Conservation (phyloP, 495 filamentous ascomycete species). For the Amorphotheca resinae region DNA sequence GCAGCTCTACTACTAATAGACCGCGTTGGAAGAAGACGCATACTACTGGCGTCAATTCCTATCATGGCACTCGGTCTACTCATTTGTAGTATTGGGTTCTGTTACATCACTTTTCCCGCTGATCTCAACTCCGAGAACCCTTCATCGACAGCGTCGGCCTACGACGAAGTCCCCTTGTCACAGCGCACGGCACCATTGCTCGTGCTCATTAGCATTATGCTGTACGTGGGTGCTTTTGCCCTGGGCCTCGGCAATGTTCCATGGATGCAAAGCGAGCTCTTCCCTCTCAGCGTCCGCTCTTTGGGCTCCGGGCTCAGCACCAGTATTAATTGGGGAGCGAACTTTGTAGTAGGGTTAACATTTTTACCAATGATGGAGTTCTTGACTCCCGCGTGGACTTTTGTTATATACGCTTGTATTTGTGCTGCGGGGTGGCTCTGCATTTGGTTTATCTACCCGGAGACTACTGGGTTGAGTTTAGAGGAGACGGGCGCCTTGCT, state of each 20-base stretch:
- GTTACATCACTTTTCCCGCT: conserved; percentile 37
- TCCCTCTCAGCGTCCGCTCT: conserved; percentile 70
- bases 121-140: conserved; percentile 21
- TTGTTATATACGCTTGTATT: conserved; percentile 59
- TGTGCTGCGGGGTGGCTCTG: conserved; percentile 54
- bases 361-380: conserved; percentile 79
- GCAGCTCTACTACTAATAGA: conserved; percentile 70
- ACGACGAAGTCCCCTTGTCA: conserved; percentile 30
- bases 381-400: conserved; percentile 64
- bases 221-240: conserved; percentile 81
- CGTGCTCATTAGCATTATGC: conserved; percentile 59
- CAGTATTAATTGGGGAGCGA: conserved; percentile 78
- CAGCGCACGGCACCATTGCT: conserved; percentile 15
- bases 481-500: conserved; percentile 71
- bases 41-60: conserved; percentile 73
- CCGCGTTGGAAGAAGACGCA: conserved; percentile 64
- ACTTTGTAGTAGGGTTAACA: conserved; percentile 76
- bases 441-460: conserved; percentile 67
- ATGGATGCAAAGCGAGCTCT: conserved; percentile 89
- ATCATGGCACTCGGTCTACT: conserved; percentile 67
- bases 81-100: conserved; percentile 54
- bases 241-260: conserved; percentile 84
- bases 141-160: conserved; percentile 17
- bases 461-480: conserved; percentile 67
- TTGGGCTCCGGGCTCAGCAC: conserved; percentile 75